phyloP scores from a whole-genome alignment of 2,329 filamentous ascomycete genomes.

The Furcasterigmium furcatum region DNA sequence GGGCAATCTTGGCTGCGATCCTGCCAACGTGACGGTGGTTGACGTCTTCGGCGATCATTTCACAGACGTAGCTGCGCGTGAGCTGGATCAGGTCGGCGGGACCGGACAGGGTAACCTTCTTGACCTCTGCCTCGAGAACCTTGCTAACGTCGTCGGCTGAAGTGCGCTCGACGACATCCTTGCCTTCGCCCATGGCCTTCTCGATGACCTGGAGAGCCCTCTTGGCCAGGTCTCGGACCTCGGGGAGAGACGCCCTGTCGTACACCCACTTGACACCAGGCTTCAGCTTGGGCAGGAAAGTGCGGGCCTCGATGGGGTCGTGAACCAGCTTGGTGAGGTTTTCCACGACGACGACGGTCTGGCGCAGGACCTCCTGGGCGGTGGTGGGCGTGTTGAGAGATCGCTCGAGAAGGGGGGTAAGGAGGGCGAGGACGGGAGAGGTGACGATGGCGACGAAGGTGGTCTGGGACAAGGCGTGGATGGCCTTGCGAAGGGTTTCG shows the following conservation, averaged over 20 bases:
- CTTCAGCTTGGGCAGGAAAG: conserved; percentile 90
- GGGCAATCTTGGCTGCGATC: conserved; percentile 64
- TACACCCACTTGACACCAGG: conserved; percentile 89
- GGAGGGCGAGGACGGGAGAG: conserved; percentile 87
- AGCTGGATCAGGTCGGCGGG: conserved; percentile 65
- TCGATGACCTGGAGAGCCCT: conserved; percentile 84
- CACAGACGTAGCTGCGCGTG: conserved; percentile 70
- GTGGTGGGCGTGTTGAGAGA: conserved; percentile 90
- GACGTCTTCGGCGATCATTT: conserved; percentile 84
- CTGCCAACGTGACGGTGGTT: conserved; percentile 78
- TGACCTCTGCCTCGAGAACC: conserved; percentile 72
- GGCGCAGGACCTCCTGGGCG: conserved; percentile 88
- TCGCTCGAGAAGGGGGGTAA: conserved; percentile 92
- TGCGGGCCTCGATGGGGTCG: conserved; percentile 87
- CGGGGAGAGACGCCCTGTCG: conserved; percentile 85
- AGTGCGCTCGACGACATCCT: conserved; percentile 63
- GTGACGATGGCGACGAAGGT: conserved; percentile 98
- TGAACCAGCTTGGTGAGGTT: conserved; percentile 98
- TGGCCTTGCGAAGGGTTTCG: conserved; percentile 88
- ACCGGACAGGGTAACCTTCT: conserved; percentile 59
- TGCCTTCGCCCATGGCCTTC: conserved; percentile 80
- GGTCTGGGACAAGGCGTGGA: conserved; percentile 93
- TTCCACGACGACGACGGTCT: conserved; percentile 94
- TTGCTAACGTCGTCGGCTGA: conserved; percentile 71
- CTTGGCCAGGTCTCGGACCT: conserved; percentile 86